Evolutionary conservation across 805 yeast species (phyloP), one percentile per base, ranked within the genome.

Genomic region (Metschnikowia henanensis): DNA sequence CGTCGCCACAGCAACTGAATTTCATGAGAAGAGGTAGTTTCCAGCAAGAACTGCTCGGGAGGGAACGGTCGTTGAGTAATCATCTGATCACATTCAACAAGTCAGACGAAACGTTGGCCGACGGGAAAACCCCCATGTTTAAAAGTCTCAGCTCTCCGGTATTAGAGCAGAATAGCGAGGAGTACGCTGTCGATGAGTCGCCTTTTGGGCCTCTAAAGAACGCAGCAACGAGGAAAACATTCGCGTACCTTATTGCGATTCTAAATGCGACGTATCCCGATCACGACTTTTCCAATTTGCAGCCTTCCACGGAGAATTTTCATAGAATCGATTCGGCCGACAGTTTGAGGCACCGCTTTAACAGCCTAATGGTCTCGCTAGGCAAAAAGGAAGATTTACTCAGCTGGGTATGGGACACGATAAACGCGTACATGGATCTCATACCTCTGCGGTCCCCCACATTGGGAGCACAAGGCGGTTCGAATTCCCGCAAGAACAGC

Each of bases 161-260:
- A 7, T 37, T 46, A 25, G 51, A 50, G 20, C 49, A 42, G n/a
- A 21, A 16, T 7, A 30, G n/a, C 21, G 51, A 46, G n/a, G 49
- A 46, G 18, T 37, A 17, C 30, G 49, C 54, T 26, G 62, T 72
- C 35, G 75, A 73, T 34, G 74, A 65, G 36, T 64, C 89, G 2
- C 98, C 98, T 0, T 94, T 94, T 68, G 99, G 99, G 0, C 96
- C 97, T 0, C 73, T 94, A 26, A 86, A 84, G 57, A 84, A 84
- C 55, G 80, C 84, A n/a, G 81, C 94, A 1, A 85, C 95, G 35
- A 77, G 97, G 51, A 84, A 89, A 63, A 83, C 91, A 1, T 94
- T 92, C 70, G 94, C 97, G 0, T 87, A 91, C 59, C 70, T 94
- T 37, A 87, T 94, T 46, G 94, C 95, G 1, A 90, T 91, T 28